These are phyloP conservation scores for Bjerkandera adusta DNA, from an alignment of 1,284 basidiomycete species.

Conservation along the genomic window DNA sequence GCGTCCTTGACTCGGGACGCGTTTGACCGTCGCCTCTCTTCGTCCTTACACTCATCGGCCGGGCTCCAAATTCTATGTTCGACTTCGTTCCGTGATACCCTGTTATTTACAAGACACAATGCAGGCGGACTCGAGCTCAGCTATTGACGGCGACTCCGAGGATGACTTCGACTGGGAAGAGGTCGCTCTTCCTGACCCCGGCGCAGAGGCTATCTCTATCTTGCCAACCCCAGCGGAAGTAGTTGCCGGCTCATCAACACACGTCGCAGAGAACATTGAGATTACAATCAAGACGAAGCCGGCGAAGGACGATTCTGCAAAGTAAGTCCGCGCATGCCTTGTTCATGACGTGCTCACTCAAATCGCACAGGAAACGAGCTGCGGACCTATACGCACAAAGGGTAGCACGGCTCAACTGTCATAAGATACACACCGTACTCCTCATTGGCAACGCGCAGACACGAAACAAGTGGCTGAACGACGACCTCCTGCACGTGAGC, in stretches of 20 bases:
- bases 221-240: background rate
- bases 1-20: too few relatives aligned
- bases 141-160: conserved; percentile 30
- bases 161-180: conserved; percentile 47
- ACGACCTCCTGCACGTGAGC: conserved; percentile 77
- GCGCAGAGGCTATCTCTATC: conserved; percentile 1
- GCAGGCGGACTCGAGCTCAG: conserved; percentile 7
- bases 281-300: conserved; percentile 52
- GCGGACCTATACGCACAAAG: conserved; percentile 60
- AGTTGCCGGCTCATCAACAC: background rate
- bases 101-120: background rate
- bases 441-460: conserved; percentile 75
- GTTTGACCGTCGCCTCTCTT: too few relatives aligned
- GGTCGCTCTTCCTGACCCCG: conserved; percentile 33
- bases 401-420: conserved; percentile 70
- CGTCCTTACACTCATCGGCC: too few relatives aligned
- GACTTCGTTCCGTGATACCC: background rate
- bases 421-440: conserved; percentile 84
- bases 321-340: conserved; percentile 22
- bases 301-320: conserved; percentile 33
- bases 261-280: conserved; percentile 40
- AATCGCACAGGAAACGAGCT: conserved; percentile 40
- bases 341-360: background rate
- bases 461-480: conserved; percentile 87
- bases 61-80: background rate